Evolutionary conservation across 192 early-diverging fungal genomes (phyloP).

Genomic region (Entrophospora sp.): DNA sequence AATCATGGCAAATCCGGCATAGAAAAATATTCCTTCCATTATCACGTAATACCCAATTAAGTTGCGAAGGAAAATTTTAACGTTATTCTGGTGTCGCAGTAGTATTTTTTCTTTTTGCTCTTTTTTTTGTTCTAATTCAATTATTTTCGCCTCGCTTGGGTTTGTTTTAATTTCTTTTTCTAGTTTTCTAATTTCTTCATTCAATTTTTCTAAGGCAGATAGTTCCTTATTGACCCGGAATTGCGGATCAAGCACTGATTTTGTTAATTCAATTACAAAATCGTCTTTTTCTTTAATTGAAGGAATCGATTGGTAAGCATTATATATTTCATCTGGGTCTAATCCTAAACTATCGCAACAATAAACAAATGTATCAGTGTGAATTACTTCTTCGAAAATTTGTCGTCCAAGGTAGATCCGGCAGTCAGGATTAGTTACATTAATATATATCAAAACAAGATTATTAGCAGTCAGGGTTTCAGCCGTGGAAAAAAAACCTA

Average conservation of each 20-base stretch:
- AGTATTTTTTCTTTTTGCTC: too few species aligned
- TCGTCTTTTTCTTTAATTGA: constrained; percentile 8
- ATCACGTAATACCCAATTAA: constrained; percentile 7
- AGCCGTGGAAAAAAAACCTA: constrained; percentile 7
- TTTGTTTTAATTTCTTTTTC: too few species aligned
- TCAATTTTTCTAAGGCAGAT: too few species aligned
- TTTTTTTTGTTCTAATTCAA: too few species aligned
- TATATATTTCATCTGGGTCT: constrained; percentile 6
- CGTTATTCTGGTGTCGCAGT: too few species aligned
- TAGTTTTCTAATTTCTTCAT: too few species aligned
- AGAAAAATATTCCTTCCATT: constrained; percentile 12
- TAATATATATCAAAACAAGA: neutral
- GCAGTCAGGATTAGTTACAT: neutral
- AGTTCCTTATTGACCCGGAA: neutral
- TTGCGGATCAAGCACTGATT: neutral
- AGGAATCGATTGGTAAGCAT: neutral
- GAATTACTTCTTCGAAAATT: constrained; percentile 4
- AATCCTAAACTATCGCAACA: constrained; percentile 5
- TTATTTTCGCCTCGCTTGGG: too few species aligned
- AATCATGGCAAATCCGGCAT: constrained; percentile 1
- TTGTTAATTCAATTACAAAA: constrained; percentile 5
- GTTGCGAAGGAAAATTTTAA: neutral
- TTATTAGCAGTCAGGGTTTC: neutral
- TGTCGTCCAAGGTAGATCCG: neutral
- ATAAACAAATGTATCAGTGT: constrained; percentile 5